Evolutionary conservation across 2,329 filamentous ascomycete species (phyloP), one percentile per base, ranked within the genome.

Genomic region (Beauveria scarabaeidicola): DNA sequence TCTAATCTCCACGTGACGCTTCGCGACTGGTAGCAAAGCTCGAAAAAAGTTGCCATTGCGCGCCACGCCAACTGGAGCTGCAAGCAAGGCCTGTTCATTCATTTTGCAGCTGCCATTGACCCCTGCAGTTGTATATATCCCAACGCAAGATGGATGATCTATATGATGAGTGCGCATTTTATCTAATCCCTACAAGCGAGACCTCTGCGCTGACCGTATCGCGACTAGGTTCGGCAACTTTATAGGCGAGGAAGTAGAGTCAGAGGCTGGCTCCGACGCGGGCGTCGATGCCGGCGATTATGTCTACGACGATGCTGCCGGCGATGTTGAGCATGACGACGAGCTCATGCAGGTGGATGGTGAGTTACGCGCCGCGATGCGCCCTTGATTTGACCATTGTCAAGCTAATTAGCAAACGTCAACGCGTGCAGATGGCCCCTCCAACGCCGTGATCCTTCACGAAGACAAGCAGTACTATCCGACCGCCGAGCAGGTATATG

Each of bases 401-500:
- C 60, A 62, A 58, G 59, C 71, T 73, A 61, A 74, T 61, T 61
- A 25, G 59, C 48, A 29, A 46, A 54, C 52, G 60, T 52, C 36
- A 48, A 54, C 55, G 47, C 40, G 25, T 60, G 63, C 64, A 83
- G 85, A 91, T 72, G 91, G 89, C 15, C 90, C 93, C 3, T 97
- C 92, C 5, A 99, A 97, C 73, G 93, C 94, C 55, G 91, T 99
- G n/a, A 83, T 99, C 61, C 83, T 99, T 50, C 94, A 99, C 76
- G 94, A 99, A 79, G 94, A 99, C 77, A 99, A 99, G 74, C 94
- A 97, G 72, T 99, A 99, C 75, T 99, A 99, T 71, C 94, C 94
- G 32, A 96, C 92, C n/a, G 94, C 94, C 60, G 87, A 93, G 70
- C 94, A 99, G 73, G 87, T 96, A 46, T 99, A 97, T 72, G 94